Percentiles rank a stretch among this genome's conserved stretches.
These are phyloP conservation scores for Aegilops bicornis DNA, from an alignment of 176 grass and related monocot species.

Conservation along the genomic window DNA sequence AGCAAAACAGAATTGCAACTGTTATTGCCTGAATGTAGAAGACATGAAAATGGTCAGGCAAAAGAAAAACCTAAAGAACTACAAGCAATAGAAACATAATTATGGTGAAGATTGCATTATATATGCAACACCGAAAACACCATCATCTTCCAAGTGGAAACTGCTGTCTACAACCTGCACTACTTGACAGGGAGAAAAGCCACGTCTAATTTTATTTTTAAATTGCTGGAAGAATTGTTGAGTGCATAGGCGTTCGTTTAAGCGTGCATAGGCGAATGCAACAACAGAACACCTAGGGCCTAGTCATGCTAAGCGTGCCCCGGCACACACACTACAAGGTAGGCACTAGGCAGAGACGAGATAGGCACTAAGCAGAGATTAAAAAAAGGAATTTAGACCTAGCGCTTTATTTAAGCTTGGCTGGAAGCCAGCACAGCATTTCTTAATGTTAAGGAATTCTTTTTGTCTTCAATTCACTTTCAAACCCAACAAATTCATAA, in stretches of 20 bases:
- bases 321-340: no score
- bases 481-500: not conserved
- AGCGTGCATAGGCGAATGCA: not conserved
- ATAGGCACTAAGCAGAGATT: not conserved
- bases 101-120: not conserved
- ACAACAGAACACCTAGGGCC: not conserved
- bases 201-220: no score
- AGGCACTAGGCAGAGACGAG: not conserved
- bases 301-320: not conserved
- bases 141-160: not conserved
- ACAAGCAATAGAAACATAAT: not conserved
- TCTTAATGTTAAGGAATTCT: not conserved
- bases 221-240: not conserved
- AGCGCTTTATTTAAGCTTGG: not conserved
- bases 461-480: not conserved
- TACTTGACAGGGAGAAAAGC: not conserved
- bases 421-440: not conserved
- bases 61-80: not conserved
- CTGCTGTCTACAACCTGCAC: not conserved
- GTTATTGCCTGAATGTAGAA: not conserved
- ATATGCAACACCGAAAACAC: not conserved
- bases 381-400: not conserved
- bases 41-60: not conserved
- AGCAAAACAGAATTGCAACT: not conserved
- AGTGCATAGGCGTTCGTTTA: not conserved